Evolutionary conservation across 176 grass and related monocot genomes (phyloP), one percentile per base, ranked within the genome.

Genomic region (Lolium multiflorum): DNA sequence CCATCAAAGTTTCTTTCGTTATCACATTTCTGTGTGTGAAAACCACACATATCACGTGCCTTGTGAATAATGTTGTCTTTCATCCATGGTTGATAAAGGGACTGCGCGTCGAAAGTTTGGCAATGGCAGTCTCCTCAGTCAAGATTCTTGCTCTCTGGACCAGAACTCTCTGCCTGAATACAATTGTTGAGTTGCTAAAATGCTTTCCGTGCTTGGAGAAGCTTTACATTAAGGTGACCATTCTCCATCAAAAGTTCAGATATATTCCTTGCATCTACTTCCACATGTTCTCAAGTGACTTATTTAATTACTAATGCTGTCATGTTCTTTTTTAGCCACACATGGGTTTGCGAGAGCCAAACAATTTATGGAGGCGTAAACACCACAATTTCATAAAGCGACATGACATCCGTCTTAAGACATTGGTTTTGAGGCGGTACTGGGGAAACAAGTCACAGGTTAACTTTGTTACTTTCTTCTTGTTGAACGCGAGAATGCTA

Each of bases 131-230:
- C 21, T 11, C 6, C 11, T 24, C 43, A 1, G 43, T 73, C 43
- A 73, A 73, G 43, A 73, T 24, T 73, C 44, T 73, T 13, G 43
- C 70, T 73, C 17, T 73, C 3, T 9, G 44, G 43, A 73, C 48
- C 43, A 3, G 0, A 21, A 48, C 5, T 73, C 41, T 73, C 48
- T 48, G 70, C 13, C 21, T 73, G 10, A 43, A 73, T 48, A 73
- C 43, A 0, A 5, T 48, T 73, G 3, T 73, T 48, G 43, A 73
- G n/a, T 48, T 73, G 70, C 11, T 73, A 11, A 73, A n/a, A 48
- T 73, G 41, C 43, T 73, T 73, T 13, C 70, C 70, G 0, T 73
- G 38, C 43, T 73, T 73, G 70, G 70, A 73, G 41, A 48, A 46
- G 43, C 21, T 73, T 5, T 48, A 48, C 43, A 73, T 73, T 73